A percentile compares a stretch with the other conserved stretches of the same genome.
Evolutionary conservation across 2,329 filamentous ascomycete genomes (phyloP).

Genomic region (Chrysosporium queenslandicum): DNA sequence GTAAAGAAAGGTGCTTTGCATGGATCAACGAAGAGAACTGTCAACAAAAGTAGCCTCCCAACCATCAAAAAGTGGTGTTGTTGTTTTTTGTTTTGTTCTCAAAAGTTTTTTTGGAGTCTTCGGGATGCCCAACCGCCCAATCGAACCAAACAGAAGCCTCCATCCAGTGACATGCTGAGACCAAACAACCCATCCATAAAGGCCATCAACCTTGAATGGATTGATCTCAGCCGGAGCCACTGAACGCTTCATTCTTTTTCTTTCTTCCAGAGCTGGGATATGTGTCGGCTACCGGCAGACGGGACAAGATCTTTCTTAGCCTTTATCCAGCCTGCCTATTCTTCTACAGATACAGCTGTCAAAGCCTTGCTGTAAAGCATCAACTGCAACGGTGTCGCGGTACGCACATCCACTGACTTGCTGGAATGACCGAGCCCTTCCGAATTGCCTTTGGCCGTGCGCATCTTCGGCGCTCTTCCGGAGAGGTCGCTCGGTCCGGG

Average conservation of each 20-base stretch:
- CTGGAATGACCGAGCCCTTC: background rate
- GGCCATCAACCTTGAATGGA: background rate
- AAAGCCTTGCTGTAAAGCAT: too few species aligned
- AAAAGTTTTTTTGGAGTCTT: conserved; percentile 2
- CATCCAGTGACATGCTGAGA: background rate
- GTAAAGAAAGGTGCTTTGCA: background rate
- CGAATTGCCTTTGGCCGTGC: background rate
- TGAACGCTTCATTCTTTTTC: background rate
- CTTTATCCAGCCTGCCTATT: too few species aligned
- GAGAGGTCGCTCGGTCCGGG: background rate
- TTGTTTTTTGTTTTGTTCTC: conserved; percentile 5
- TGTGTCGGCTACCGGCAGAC: background rate
- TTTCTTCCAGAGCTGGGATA: background rate
- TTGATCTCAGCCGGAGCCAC: background rate
- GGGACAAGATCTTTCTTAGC: too few species aligned
- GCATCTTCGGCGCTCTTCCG: background rate
- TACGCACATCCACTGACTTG: too few species aligned
- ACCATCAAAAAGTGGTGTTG: background rate
- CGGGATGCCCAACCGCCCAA: background rate
- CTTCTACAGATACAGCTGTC: too few species aligned
- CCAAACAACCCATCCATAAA: background rate
- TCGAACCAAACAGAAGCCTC: background rate
- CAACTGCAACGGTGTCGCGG: too few species aligned
- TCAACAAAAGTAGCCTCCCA: background rate
- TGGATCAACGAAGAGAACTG: background rate